Evolutionary conservation across 2,329 filamentous ascomycete genomes (phyloP), one percentile per base, ranked within the genome.

Genomic region (Alternaria conjuncta): DNA sequence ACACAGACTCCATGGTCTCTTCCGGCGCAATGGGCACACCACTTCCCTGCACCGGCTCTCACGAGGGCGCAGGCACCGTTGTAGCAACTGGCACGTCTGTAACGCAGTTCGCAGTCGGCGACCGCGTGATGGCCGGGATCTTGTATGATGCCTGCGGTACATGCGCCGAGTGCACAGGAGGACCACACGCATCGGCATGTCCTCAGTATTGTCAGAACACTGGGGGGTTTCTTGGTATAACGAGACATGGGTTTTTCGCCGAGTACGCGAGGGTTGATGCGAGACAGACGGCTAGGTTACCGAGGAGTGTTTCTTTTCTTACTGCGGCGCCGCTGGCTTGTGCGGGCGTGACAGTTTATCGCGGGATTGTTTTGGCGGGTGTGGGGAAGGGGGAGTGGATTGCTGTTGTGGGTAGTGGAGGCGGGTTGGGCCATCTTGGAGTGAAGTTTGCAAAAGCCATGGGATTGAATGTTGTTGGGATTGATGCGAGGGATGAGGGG

Each of bases 381-480:
- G 26, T 32, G 2, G 2, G 28, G 15, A 15, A 51, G 3, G 47
- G 47, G 12, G 26, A n/a, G 15, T 51, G 47, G 47, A 32, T 51
- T 30, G 47, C 26, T 3, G 6, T 30, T 3, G 18, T 51, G 6
- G 47, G 47, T 4, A 51, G 47, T 20, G 47, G 47, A 51, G 18
- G 26, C 7, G 47, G 47, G 1, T 28, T 32, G 12, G 47, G 47
- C 20, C 47, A 51, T 61, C 82, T 95, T 68, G 92, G 92, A 13
- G 84, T 92, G 68, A 93, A 97, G 82, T 96, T 96, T 81, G 93
- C 92, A 53, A 91, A 90, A 80, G 93, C 93, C 50, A 94, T 96
- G 91, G 93, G 94, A 57, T 82, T 96, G 55, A 86, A 89, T 66
- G 84, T 89, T 67, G 88, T 97, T 73, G 93, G 90, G 69, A 93